Evolutionary conservation across 345 rosid species (phyloP).

Genomic region (Aethionema arabicum): DNA sequence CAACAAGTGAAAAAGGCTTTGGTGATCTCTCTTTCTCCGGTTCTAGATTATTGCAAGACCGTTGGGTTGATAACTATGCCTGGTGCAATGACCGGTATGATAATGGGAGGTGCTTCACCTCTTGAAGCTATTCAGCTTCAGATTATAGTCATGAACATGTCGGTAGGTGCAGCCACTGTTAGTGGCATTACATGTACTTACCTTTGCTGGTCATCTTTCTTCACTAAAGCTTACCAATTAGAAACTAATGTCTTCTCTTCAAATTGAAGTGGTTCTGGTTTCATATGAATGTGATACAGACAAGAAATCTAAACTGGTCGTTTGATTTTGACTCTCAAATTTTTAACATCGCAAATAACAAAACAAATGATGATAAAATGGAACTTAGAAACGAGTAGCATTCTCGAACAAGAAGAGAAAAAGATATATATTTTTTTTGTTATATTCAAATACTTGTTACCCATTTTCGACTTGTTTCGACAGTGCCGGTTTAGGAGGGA

Average conservation of each 20-base stretch:
- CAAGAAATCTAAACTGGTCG: no score
- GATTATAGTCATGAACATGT: slow-evolving; percentile 82
- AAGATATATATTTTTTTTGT: slow-evolving; percentile 8
- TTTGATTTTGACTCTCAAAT: neutral
- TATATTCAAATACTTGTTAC: neutral
- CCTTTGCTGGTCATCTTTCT: slow-evolving; percentile 75
- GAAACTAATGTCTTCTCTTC: no score
- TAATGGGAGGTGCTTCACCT: slow-evolving; percentile 85
- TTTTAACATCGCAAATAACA: no score
- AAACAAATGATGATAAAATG: neutral
- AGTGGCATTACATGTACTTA: slow-evolving; percentile 67
- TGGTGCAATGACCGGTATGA: slow-evolving; percentile 73
- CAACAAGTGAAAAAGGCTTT: slow-evolving; percentile 62
- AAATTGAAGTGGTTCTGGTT: no score
- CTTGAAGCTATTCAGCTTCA: slow-evolving; percentile 71
- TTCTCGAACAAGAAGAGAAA: no score
- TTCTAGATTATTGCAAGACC: slow-evolving; percentile 69
- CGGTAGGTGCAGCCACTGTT: slow-evolving; percentile 57
- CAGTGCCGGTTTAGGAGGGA: no score
- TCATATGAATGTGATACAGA: no score
- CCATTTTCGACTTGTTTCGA: no score
- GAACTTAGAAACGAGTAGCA: no score
- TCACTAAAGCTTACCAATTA: slow-evolving; percentile 64
- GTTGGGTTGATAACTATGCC: slow-evolving; percentile 77
- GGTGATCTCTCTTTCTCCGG: slow-evolving; percentile 65